phyloP scores from a whole-genome alignment of 1,284 basidiomycete genomes.

The Fomitopsis palustris region DNA sequence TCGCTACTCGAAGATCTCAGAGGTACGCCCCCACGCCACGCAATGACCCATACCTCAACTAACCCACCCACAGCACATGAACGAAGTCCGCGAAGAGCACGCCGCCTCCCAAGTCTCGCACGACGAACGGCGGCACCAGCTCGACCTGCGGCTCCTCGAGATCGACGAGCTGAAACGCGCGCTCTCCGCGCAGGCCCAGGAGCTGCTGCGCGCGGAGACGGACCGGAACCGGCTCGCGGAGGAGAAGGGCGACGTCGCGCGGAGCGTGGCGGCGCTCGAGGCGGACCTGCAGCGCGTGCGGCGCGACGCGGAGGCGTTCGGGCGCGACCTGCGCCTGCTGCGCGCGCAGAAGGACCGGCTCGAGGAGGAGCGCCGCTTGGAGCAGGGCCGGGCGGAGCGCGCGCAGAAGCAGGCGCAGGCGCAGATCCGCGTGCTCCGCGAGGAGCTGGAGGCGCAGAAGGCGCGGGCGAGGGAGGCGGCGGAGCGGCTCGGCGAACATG shows the following conservation, averaged over 20 bases:
- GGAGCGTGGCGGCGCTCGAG: constrained; percentile 61
- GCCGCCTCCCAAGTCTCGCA: constrained; percentile 61
- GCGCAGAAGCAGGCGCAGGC: constrained; percentile 61
- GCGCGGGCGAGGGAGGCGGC: constrained; percentile 40
- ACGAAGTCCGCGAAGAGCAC: constrained; percentile 58
- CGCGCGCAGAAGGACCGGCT: constrained; percentile 62
- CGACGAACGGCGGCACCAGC: constrained; percentile 65
- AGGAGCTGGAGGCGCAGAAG: constrained; percentile 62
- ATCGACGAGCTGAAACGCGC: constrained; percentile 69
- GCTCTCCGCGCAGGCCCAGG: constrained; percentile 57
- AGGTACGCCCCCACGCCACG: constrained; percentile 40
- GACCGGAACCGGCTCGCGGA: constrained; percentile 57
- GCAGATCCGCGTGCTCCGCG: constrained; percentile 61
- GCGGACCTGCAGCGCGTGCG: constrained; percentile 67
- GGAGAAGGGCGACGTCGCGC: constrained; percentile 62
- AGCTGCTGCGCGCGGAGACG: constrained; percentile 56
- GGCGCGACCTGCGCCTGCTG: constrained; percentile 67
- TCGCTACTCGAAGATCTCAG: constrained; percentile 58
- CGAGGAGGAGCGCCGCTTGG: constrained; percentile 52
- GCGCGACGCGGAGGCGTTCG: constrained; percentile 70
- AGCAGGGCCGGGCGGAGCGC: constrained; percentile 40
- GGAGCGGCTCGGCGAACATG: constrained; percentile 49
- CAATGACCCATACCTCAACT: neutral
- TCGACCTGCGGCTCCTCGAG: constrained; percentile 66
- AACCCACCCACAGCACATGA: constrained; percentile 42